Base-by-base conservation (phyloP, 2,329 filamentous ascomycete species). In the Aspergillus ibericus region DNA sequence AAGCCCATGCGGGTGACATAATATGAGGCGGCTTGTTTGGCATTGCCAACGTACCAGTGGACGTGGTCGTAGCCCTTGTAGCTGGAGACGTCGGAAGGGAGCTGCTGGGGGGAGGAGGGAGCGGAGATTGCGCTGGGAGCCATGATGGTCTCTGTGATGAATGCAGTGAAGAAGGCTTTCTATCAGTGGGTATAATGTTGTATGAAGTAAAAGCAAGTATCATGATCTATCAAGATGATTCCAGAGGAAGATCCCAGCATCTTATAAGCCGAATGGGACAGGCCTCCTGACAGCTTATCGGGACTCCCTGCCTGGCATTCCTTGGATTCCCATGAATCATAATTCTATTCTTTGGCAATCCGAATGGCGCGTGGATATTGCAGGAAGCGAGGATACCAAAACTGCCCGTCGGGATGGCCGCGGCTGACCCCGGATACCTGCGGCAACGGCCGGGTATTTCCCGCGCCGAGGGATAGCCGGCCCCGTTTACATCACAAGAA, bases 1-100 rank as follows among this genome's bases (percentile, higher is more conserved):
- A 97, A 96, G 56, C 92, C 93, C 81, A 97, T 92, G 65, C 92
- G 89, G 10, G 86, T 88, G 66, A 89, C 88, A 79, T 96, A 97
- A 80, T 91, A 97, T 13, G 89, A 85, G 38, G 93, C 93, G 2
- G 92, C 91, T 81, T 97, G 93, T 79, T 97, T 97, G 68, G 93
- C 93, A 73, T 98, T 98, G 72, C 93, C 92, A 29, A 97, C 93
- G 81, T 92, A 96, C 93, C 93, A 97, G 66, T 92, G 93, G 57
- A 96, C 85, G 77, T 96, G 91, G 78, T 96, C 91, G 75, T 96
- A 97, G 71, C 91, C 92, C 61, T 86, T 85, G 80, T 96, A 78
- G 61, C 72, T 74, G 51, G 70, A 69, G 15, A 77, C 60, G 18
- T 68, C 66, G 42, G 66, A 68, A 44, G 64, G 63, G 25, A 59